Base-by-base conservation (phyloP, 2,329 filamentous ascomycete species). In the Scedosporium boydii region DNA sequence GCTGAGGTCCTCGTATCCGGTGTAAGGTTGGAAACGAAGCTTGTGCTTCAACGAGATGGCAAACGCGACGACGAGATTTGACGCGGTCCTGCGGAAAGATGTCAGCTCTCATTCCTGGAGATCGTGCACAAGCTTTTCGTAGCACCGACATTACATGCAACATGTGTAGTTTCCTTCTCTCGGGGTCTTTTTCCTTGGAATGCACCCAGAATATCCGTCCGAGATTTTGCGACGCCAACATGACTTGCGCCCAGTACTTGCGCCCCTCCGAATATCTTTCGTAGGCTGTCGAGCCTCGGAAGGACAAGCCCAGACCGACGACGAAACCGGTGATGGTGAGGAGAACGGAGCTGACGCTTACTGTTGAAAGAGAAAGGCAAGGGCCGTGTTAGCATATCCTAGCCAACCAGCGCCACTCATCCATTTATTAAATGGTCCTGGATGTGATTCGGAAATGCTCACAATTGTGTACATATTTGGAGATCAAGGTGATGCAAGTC, bases 171-270 rank as follows among this genome's bases (percentile, higher is more conserved):
- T 64, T 64, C 38, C 56, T 59, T 38, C 41, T n/a, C 18, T 61
- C 61, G 23, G 63, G 61, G 44, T 65, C 59, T 4, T n/a, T 63
- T 46, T 64, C 63, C 27, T 58, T 62, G 41, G 64, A 44, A 68
- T 96, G 89, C 42, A 96, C 81, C 93, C 93, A 97, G 70, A 95
- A 90, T 7, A 90, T 80, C 21, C 93, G 85, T 68, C 85, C 89
- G 68, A 96, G 78, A 71, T 86, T 76, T 76, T 91, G 78, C 69
- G 80, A 76, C 69, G 88, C 87, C 72, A 81, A 78, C 62, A 80
- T 84, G 67, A 87, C 76, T 62, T 82, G 77, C 1, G 84, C 78
- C 84, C 85, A 88, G 68, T 80, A 84, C 67, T 84, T 84, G 44
- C 86, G 79, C 42, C 86, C 86, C 65, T 88, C 86, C 46, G 78